These are phyloP conservation scores for Auriscalpium microsporum DNA, from an alignment of 768 basidiomycete genomes.

Conservation along the genomic window DNA sequence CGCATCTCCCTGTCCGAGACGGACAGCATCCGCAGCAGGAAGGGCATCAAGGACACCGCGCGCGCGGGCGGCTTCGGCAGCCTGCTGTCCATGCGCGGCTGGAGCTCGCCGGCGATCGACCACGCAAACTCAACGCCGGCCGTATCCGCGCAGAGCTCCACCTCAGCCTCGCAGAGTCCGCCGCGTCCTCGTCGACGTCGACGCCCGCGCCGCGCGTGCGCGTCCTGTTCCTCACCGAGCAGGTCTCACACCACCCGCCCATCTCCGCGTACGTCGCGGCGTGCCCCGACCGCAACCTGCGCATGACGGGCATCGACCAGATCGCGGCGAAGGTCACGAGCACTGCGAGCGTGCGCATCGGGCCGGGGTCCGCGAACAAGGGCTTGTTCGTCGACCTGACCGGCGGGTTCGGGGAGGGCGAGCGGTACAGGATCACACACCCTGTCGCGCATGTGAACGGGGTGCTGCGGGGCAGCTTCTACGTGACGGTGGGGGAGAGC, in stretches of 20 bases:
- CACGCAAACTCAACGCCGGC: conserved; percentile 51
- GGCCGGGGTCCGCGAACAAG: conserved; percentile 78
- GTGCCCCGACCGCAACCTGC: conserved; percentile 67
- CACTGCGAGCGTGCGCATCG: conserved; percentile 64
- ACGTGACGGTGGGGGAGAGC: conserved; percentile 76
- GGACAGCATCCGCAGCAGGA: conserved; percentile 22
- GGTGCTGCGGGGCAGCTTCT: conserved; percentile 84
- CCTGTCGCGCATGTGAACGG: conserved; percentile 89
- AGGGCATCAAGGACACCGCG: conserved; percentile 46
- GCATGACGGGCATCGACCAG: conserved; percentile 81
- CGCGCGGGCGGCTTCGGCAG: conserved; percentile 50
- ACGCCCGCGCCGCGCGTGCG: conserved; percentile 39
- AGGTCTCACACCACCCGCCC: conserved; percentile 96
- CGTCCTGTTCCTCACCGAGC: conserved; percentile 81
- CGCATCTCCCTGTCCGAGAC: conserved; percentile 34
- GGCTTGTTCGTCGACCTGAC: conserved; percentile 80
- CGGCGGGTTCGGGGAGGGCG: conserved; percentile 67
- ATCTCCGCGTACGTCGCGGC: conserved; percentile 76
- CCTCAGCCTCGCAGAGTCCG: conserved; percentile 41
- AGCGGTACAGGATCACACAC: conserved; percentile 81
- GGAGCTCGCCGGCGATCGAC: conserved; percentile 38
- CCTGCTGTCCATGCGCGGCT: conserved; percentile 36
- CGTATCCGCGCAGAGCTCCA: conserved; percentile 48
- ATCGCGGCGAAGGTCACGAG: conserved; percentile 89
- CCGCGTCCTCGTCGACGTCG: conserved; percentile 5